A percentile compares a stretch with the other conserved stretches of the same genome.
These are phyloP conservation scores for Protomyces arabidopsidicola DNA, from an alignment of 1,139 yeast genomes.

Conservation along the genomic window DNA sequence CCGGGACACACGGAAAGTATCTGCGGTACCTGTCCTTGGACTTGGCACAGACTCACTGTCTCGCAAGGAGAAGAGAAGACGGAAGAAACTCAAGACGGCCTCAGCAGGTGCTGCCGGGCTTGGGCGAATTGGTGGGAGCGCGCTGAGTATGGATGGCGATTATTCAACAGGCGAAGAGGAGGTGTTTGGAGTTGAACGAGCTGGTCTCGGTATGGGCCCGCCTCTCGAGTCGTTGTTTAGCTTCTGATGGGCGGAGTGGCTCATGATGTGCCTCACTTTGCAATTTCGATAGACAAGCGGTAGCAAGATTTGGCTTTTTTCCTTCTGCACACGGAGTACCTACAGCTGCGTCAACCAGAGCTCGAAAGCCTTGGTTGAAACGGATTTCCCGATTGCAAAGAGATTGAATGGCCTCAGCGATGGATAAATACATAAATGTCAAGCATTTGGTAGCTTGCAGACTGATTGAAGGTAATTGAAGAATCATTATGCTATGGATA, in stretches of 20 bases:
- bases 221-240: slow-evolving; percentile 21
- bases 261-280: too few relatives aligned
- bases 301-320: too few relatives aligned
- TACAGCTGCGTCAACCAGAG: too few relatives aligned
- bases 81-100: slow-evolving; percentile 20
- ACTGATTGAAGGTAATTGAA: too few relatives aligned
- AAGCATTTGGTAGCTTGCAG: too few relatives aligned
- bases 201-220: slow-evolving; percentile 19
- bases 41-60: slow-evolving; percentile 16
- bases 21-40: slow-evolving; percentile 15
- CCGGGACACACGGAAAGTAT: slow-evolving; percentile 3
- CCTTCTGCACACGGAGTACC: too few relatives aligned
- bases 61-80: slow-evolving; percentile 13
- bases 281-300: too few relatives aligned
- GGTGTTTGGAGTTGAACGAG: slow-evolving; percentile 19
- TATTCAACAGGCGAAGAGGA: slow-evolving; percentile 12
- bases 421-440: too few relatives aligned
- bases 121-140: slow-evolving; percentile 1
- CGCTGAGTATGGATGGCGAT: slow-evolving; percentile 14
- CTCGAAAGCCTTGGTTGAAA: too few relatives aligned
- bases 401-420: too few relatives aligned
- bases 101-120: slow-evolving; percentile 5
- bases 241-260: background rate
- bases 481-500: too few relatives aligned
- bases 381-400: too few relatives aligned